A percentile compares a stretch with the other conserved stretches of the same genome.
These are phyloP conservation scores for Magnolia sinica DNA, from an alignment of 164 flowering plant species.

Conservation along the genomic window DNA sequence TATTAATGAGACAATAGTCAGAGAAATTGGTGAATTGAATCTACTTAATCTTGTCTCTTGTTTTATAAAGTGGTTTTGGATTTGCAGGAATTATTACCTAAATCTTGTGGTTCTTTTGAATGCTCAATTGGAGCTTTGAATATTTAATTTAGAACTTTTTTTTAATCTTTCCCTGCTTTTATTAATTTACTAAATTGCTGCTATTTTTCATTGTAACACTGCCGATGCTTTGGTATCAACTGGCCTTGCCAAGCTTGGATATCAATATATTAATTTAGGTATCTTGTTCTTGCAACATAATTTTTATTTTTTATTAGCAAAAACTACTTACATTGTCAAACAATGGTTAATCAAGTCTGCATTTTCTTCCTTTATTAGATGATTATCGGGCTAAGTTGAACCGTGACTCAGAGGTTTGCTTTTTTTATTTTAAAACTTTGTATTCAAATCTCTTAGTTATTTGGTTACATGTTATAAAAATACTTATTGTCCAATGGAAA, in stretches of 20 bases:
- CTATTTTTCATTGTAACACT: constrained; percentile 4
- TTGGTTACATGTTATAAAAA: neutral
- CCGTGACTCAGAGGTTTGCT: constrained; percentile 35
- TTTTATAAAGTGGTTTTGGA: too few species aligned
- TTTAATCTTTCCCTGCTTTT: neutral
- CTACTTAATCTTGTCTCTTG: neutral
- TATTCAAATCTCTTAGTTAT: neutral
- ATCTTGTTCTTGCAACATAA: neutral
- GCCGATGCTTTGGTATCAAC: constrained; percentile 61
- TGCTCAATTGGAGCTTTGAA: neutral
- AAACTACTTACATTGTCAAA: neutral
- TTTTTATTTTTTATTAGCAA: neutral
- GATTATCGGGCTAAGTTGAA: constrained; percentile 65
- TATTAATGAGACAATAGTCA: constrained; percentile 11
- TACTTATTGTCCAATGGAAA: neutral
- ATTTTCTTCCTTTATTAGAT: constrained; percentile 31
- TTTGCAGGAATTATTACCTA: neutral
- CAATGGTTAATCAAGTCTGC: neutral
- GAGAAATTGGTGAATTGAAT: constrained; percentile 8
- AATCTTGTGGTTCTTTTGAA: neutral
- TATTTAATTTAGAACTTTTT: neutral
- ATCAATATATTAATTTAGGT: constrained; percentile 59
- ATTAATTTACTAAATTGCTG: neutral
- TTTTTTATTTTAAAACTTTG: neutral
- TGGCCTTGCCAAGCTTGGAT: constrained; percentile 53